Evolutionary conservation across 768 basidiomycete species (phyloP).

Genomic region (Mycena olivaceomarginata): DNA sequence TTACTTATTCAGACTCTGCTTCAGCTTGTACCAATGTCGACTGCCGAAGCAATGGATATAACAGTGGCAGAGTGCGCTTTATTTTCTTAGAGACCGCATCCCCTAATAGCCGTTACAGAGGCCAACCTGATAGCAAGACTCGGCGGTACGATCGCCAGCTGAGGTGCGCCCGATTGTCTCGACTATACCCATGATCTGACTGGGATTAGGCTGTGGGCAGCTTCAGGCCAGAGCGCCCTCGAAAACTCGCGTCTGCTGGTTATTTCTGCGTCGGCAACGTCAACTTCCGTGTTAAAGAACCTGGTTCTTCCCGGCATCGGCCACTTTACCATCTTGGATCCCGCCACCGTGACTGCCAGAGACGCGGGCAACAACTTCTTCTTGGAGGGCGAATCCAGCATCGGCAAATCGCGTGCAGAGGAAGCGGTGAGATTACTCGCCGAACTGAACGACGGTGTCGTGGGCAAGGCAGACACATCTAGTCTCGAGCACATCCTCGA

Average conservation of each 20-base stretch:
- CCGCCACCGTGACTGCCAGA: slow-evolving; percentile 72
- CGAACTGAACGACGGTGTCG: slow-evolving; percentile 93
- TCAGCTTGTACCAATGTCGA: slow-evolving; percentile 12
- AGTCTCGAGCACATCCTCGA: slow-evolving; percentile 76
- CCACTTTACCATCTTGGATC: slow-evolving; percentile 95
- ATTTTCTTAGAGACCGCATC: background rate
- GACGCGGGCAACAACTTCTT: slow-evolving; percentile 99
- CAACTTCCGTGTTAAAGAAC: slow-evolving; percentile 95
- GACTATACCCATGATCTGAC: slow-evolving; percentile 5
- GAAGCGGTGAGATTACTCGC: slow-evolving; percentile 86
- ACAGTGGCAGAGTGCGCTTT: slow-evolving; percentile 28
- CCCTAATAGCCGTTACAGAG: slow-evolving; percentile 30
- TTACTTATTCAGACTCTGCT: background rate
- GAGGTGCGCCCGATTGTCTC: slow-evolving; percentile 68
- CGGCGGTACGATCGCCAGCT: slow-evolving; percentile 97
- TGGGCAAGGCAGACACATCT: slow-evolving; percentile 77
- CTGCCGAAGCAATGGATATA: slow-evolving; percentile 35
- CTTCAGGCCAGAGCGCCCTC: slow-evolving; percentile 92
- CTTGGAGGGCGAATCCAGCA: slow-evolving; percentile 82
- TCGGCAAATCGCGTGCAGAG: slow-evolving; percentile 87
- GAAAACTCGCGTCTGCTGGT: slow-evolving; percentile 91
- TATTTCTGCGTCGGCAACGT: slow-evolving; percentile 87
- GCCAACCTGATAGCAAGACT: slow-evolving; percentile 89
- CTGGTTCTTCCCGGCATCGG: slow-evolving; percentile 97
- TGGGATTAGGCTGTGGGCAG: slow-evolving; percentile 85